Evolutionary conservation across 495 filamentous ascomycete species (phyloP), one percentile per base, ranked within the genome.

Genomic region (Lindgomyces ingoldianus): DNA sequence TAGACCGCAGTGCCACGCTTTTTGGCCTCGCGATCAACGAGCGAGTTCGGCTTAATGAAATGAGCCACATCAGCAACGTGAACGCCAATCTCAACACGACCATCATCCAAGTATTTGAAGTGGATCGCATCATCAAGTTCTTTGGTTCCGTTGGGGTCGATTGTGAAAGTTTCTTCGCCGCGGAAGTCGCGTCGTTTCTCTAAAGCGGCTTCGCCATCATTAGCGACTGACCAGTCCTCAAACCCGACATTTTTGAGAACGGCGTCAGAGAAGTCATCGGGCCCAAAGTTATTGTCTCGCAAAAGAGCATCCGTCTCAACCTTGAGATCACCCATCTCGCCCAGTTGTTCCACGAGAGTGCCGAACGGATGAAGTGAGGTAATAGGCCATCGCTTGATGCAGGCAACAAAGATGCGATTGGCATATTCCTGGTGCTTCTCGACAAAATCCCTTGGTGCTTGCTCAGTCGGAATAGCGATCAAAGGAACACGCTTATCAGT

Each of bases 331-430:
- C 94, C 94, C 91, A 98, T 98, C 76, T 92, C 92, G 51, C 94
- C 94, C 46, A 98, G 87, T 76, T 95, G 90, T 78, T 98, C 94
- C 24, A 97, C 94, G 46, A 98, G 85, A 4, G 95, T 98, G 70
- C 94, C 94, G 67, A 98, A 98, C 16, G 94, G 94, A 76, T 98
- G 94, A 33, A 98, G 85, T 10, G 95, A 98, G n/a, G 94, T 98
- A 74, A 98, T 98, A 26, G 94, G 94, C 94, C 94, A 98, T 65
- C 94, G 85, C 81, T 98, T 98, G 78, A 98, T 98, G 78, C 93
- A 97, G 24, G 94, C 94, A 64, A 98, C 95, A 60, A 98, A 98
- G 68, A 98, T 98, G 67, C 92, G 88, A 75, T 95, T 96, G 48
- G 92, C 89, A 74, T 97, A 98, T 6, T 96, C 90, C 74, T 97